Percentiles rank a stretch among this genome's conserved stretches.
Evolutionary conservation across 257 asterid species (phyloP).

Genomic region (Scutellaria minor): DNA sequence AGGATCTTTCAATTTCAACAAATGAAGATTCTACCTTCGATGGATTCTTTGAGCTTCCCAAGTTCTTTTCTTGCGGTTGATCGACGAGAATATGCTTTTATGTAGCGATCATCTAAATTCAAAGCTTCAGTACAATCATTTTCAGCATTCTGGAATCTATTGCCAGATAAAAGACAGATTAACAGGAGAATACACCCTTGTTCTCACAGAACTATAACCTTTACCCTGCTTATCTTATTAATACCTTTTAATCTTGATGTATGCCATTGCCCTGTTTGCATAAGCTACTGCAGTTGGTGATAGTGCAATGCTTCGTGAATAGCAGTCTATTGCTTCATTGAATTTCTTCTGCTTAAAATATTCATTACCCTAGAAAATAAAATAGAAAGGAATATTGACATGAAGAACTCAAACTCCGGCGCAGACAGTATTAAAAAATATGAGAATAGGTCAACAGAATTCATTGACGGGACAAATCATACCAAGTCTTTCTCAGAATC

Average conservation of each 20-base stretch:
- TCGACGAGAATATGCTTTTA: constrained; percentile 97
- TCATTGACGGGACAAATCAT: constrained; percentile 28
- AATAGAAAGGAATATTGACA: constrained; percentile 25
- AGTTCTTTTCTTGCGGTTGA: constrained; percentile 94
- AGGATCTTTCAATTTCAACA: constrained; percentile 16
- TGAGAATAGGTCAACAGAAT: background rate
- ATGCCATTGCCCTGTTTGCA: constrained; percentile 98
- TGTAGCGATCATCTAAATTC: constrained; percentile 85
- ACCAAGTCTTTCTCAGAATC: constrained; percentile 97
- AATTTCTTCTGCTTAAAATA: constrained; percentile 84
- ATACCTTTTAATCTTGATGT: constrained; percentile 79
- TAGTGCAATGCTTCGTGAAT: constrained; percentile 95
- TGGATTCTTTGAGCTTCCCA: constrained; percentile 82
- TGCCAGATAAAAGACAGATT: constrained; percentile 25
- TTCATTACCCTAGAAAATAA: constrained; percentile 74
- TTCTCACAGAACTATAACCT: constrained; percentile 10
- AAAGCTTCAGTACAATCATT: constrained; percentile 92
- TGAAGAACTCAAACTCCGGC: constrained; percentile 26
- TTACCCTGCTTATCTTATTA: constrained; percentile 21
- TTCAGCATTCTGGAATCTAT: constrained; percentile 91
- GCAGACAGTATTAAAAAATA: constrained; percentile 14
- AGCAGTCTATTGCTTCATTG: constrained; percentile 92
- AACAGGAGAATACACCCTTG: constrained; percentile 25
- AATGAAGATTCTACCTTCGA: constrained; percentile 64
- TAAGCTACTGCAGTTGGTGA: constrained; percentile 92